A percentile compares a stretch with the other conserved stretches of the same genome.
Conservation (phyloP, 495 filamentous ascomycete genomes). For the Annulohypoxylon nitens region DNA sequence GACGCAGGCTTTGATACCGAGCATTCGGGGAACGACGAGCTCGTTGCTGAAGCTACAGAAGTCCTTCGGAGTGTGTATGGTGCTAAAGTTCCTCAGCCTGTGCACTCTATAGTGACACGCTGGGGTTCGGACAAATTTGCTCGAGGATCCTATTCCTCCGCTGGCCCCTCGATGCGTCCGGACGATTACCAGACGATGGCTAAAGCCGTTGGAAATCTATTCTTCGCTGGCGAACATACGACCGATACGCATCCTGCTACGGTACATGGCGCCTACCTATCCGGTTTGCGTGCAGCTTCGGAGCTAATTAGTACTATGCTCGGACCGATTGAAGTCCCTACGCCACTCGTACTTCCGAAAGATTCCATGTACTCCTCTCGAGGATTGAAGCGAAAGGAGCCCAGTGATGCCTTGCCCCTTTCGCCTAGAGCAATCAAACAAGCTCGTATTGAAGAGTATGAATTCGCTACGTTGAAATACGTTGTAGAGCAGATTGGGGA, state of each 20-base stretch:
- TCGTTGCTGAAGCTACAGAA: constrained; percentile 82
- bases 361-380: constrained; percentile 54
- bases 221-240: constrained; percentile 97
- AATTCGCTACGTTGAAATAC: constrained; percentile 76
- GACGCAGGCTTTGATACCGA: constrained; percentile 94
- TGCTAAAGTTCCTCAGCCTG: constrained; percentile 71
- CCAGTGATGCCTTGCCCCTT: constrained; percentile 42
- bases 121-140: constrained; percentile 93
- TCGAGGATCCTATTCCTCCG: constrained; percentile 92
- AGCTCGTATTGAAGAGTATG: constrained; percentile 74
- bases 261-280: constrained; percentile 96
- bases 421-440: constrained; percentile 62
- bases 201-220: constrained; percentile 83
- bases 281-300: constrained; percentile 87
- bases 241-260: constrained; percentile 96
- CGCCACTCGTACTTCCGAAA: constrained; percentile 79
- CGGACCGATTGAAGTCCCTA: constrained; percentile 82
- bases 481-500: constrained; percentile 78
- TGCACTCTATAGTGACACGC: constrained; percentile 92
- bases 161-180: constrained; percentile 80
- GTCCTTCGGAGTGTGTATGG: constrained; percentile 76
- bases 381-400: constrained; percentile 67
- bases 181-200: constrained; percentile 97
- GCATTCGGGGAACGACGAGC: constrained; percentile 73
- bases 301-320: constrained; percentile 83